phyloP scores from a whole-genome alignment of 2,329 filamentous ascomycete genomes.

The Aspergillus pseudoglaucus region DNA sequence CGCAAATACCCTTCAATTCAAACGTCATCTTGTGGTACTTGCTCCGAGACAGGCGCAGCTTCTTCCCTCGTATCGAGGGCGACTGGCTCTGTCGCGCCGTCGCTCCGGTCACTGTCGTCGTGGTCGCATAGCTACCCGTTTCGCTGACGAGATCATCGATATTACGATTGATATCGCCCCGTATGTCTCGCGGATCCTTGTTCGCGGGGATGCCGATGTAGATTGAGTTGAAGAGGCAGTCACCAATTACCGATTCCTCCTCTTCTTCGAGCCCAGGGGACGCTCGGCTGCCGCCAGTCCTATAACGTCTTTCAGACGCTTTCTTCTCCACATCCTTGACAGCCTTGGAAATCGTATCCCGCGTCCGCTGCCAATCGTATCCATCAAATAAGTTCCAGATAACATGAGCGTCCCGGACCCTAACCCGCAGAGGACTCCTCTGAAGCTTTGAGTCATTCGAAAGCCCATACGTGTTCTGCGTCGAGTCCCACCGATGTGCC shows the following conservation, averaged over 20 bases:
- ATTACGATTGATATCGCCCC: slow-evolving; percentile 77
- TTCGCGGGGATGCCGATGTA: slow-evolving; percentile 91
- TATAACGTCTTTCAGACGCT: slow-evolving; percentile 66
- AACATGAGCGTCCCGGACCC: slow-evolving; percentile 78
- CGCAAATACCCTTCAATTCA: slow-evolving; percentile 76
- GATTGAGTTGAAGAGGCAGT: slow-evolving; percentile 97
- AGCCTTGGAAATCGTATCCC: slow-evolving; percentile 77
- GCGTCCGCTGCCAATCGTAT: slow-evolving; percentile 88
- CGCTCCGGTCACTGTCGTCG: slow-evolving; percentile 47
- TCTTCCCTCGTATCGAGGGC: slow-evolving; percentile 43
- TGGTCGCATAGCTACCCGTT: slow-evolving; percentile 80
- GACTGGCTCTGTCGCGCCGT: slow-evolving; percentile 32
- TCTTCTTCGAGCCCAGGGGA: slow-evolving; percentile 55
- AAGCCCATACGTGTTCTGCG: slow-evolving; percentile 65
- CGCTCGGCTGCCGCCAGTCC: slow-evolving; percentile 51
- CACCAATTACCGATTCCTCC: slow-evolving; percentile 79
- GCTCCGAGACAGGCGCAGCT: slow-evolving; percentile 72
- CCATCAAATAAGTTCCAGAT: slow-evolving; percentile 99
- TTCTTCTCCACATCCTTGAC: slow-evolving; percentile 81
- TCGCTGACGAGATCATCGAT: slow-evolving; percentile 82
- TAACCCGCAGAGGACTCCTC: slow-evolving; percentile 67
- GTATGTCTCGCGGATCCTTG: slow-evolving; percentile 73
- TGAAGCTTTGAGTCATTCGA: slow-evolving; percentile 56
- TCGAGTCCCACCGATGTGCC: slow-evolving; percentile 74
- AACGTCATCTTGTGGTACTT: slow-evolving; percentile 93